Percentiles rank a stretch among this genome's conserved stretches.
phyloP scores from a whole-genome alignment of 176 grass and related monocot genomes.

The Avena atlantica region DNA sequence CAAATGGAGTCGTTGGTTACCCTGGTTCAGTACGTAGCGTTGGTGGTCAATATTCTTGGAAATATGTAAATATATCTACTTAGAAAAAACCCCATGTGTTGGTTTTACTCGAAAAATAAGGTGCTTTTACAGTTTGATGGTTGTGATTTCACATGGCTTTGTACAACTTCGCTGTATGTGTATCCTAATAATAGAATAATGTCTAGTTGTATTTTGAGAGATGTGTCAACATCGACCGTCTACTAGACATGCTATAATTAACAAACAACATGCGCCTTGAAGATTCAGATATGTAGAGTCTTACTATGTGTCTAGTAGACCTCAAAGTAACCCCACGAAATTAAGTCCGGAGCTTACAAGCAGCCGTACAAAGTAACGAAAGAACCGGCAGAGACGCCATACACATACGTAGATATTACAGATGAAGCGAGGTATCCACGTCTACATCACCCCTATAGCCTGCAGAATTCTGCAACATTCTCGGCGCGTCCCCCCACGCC shows the following conservation, averaged over 20 bases:
- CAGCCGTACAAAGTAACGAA: constrained; percentile 48
- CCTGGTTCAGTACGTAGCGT: not conserved
- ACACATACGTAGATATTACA: constrained; percentile 61
- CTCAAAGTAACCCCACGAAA: constrained; percentile 42
- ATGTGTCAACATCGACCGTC: constrained; percentile 9
- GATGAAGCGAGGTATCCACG: constrained; percentile 93
- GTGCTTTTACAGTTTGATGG: not conserved
- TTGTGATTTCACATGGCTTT: no score
- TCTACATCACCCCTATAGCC: constrained; percentile 65
- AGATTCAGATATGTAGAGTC: constrained; percentile 20
- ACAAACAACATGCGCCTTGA: not conserved
- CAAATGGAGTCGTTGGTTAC: not conserved
- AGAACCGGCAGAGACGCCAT: constrained; percentile 42
- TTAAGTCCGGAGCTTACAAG: constrained; percentile 45
- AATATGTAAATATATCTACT: not conserved
- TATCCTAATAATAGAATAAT: no score
- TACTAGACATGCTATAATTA: not conserved
- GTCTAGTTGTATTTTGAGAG: not conserved
- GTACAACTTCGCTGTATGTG: no score
- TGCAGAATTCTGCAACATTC: constrained; percentile 53
- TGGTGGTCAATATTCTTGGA: not conserved
- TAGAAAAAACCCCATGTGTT: not conserved
- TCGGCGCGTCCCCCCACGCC: constrained; percentile 48
- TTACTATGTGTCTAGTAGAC: constrained; percentile 22
- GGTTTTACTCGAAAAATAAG: not conserved